Percentiles rank a stretch among this genome's conserved stretches.
phyloP scores from a whole-genome alignment of 441 rosid species.

The Erysimum pusillum region DNA sequence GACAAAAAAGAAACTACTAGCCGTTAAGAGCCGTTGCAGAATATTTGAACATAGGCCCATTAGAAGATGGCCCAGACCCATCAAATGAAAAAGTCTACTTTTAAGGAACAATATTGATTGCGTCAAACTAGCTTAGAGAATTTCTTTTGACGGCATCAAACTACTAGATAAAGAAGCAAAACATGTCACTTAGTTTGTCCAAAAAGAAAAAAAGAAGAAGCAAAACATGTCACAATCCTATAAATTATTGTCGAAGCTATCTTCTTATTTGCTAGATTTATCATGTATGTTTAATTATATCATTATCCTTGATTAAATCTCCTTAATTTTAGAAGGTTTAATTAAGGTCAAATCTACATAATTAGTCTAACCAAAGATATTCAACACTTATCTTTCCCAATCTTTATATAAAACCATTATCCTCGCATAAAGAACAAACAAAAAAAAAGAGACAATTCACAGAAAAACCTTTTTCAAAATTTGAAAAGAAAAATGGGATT shows the following conservation, averaged over 20 bases:
- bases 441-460: background rate
- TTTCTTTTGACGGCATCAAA: background rate
- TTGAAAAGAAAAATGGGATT: constrained; percentile 63
- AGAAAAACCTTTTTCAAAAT: background rate
- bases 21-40: constrained; percentile 48
- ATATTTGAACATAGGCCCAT: constrained; percentile 7
- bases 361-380: constrained; percentile 36
- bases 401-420: constrained; percentile 20
- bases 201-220: background rate
- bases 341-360: constrained; percentile 30
- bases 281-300: constrained; percentile 34
- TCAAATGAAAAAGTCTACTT: background rate
- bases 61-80: background rate
- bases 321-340: constrained; percentile 35
- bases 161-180: background rate
- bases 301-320: constrained; percentile 34
- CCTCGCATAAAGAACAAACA: background rate
- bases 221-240: constrained; percentile 24
- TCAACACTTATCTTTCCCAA: constrained; percentile 22
- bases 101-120: background rate
- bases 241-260: constrained; percentile 26
- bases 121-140: background rate
- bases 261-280: constrained; percentile 29
- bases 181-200: too few species aligned
- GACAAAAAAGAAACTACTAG: background rate